Base-by-base conservation (phyloP, 2,329 filamentous ascomycete species). In the Volutella citrinella region DNA sequence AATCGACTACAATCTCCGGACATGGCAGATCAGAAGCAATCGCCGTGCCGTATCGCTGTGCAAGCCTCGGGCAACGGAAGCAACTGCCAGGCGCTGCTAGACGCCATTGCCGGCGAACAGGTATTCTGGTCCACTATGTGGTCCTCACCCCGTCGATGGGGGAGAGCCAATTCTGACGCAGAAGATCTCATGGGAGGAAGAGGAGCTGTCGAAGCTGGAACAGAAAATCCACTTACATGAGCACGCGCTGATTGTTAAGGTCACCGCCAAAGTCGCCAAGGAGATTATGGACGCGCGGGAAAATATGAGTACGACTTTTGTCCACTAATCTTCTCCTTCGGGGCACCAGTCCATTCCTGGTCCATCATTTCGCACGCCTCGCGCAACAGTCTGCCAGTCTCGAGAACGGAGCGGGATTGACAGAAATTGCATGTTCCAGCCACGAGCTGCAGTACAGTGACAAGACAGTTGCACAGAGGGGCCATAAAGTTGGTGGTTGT, bases 181-280 rank as follows among this genome's bases (percentile, higher is more conserved):
- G 45, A 82, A 90, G 61, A 77, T 95, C 16, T 70, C 78, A 35
- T 79, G 75, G 46, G 69, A 76, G 29, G 80, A 78, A 21, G 81
- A 87, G 52, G 71, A 69, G 16, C 52, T 91, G 36, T 73, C 79
- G 19, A 72, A 75, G 30, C 69, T 95, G 18, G 75, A 88, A 62
- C 67, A 76, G 51, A 80, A 80, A 56, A 84, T 95, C 43, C 88
- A 95, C 60, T 62, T 63, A 14, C 70, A 80, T 19, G 90, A 95
- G 68, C 88, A 91, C 67, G 70, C 74, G 43, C 64, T 89, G 46
- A 88, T 95, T 50, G 82, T 95, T 18, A 76, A 87, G 51, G 89
- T 87, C 3, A 82, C 84, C 5, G 62, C 66, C 2, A 61, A 69
- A 49, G 64, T 74, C 8, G 65, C 56, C 1, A 46, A 49, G 19